Percentiles rank a stretch among this genome's conserved stretches.
phyloP scores from a whole-genome alignment of 208 protist genomes.

The Entamoeba dispar region DNA sequence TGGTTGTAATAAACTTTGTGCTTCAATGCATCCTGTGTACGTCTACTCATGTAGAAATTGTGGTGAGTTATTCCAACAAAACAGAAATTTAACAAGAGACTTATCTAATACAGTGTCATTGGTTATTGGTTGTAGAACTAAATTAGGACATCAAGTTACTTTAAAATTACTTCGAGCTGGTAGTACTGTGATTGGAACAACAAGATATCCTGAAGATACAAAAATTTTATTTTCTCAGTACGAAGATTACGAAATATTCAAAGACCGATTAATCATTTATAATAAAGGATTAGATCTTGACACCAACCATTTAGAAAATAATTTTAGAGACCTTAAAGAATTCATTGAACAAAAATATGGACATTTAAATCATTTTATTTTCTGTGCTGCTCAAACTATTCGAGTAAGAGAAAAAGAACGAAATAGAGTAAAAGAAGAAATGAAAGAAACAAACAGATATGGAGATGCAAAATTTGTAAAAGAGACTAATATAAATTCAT shows the following conservation, averaged over 20 bases:
- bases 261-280: not conserved
- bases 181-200: not conserved
- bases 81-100: not conserved
- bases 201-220: not conserved
- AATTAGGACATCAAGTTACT: not conserved
- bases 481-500: not conserved
- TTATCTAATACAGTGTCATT: not conserved
- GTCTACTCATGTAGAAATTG: not conserved
- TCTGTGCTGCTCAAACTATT: not conserved
- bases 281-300: not conserved
- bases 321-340: not conserved
- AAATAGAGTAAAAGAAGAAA: not conserved
- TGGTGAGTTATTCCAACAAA: not conserved
- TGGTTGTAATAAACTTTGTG: not conserved
- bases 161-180: not conserved
- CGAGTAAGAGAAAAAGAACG: not conserved
- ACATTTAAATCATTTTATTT: not conserved
- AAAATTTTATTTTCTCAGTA: not conserved
- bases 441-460: not conserved
- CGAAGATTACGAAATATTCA: not conserved
- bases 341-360: not conserved
- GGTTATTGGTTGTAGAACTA: not conserved
- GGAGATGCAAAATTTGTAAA: not conserved
- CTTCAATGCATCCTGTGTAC: not conserved
- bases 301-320: not conserved